Evolutionary conservation across 495 filamentous ascomycete species (phyloP), one percentile per base, ranked within the genome.

Genomic region (Penicillium verhagenii): DNA sequence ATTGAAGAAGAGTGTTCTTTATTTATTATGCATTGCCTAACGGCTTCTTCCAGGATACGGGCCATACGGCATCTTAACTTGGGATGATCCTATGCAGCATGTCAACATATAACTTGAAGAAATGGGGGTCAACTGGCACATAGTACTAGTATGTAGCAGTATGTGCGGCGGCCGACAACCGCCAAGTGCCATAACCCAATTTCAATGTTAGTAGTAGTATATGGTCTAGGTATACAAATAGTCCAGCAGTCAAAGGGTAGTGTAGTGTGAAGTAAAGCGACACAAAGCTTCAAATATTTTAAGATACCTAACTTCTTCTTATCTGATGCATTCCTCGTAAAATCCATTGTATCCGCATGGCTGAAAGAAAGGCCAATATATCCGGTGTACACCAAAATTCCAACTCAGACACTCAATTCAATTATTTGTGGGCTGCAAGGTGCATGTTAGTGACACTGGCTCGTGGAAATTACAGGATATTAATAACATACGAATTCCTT

Each of bases 401-500:
- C 39, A 16, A 20, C 47, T 50, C 26, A 45, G 24, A 29, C 1
- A 47, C 50, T 58, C 47, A 56, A 50, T 37, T 61, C 62, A 67
- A 29, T 68, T 69, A 73, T 73, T 72, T 69, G 64, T 73, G 69
- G 63, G 71, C 71, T 73, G 59, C 39, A 68, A 5, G 47, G 52
- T 68, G 50, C 63, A 53, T 1, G 65, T 68, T 54, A 68, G 65
- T 61, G 63, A 63, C 24, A 68, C 24, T 25, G 65, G 65, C 44
- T 63, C 59, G 21, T 66, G 59, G 33, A 68, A 63, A 35, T 68
- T 68, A 53, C 52, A 61, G 54, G 57, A 66, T 57, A 67, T 23
- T 56, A 58, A 53, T 50, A 65, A 83, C 81, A 81, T 77, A 86
- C 82, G 75, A 63, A 87, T 86, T 52, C 83, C 87, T 71, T 90